Evolutionary conservation across 2,329 filamentous ascomycete species (phyloP).

Genomic region (Shiraia sp.): DNA sequence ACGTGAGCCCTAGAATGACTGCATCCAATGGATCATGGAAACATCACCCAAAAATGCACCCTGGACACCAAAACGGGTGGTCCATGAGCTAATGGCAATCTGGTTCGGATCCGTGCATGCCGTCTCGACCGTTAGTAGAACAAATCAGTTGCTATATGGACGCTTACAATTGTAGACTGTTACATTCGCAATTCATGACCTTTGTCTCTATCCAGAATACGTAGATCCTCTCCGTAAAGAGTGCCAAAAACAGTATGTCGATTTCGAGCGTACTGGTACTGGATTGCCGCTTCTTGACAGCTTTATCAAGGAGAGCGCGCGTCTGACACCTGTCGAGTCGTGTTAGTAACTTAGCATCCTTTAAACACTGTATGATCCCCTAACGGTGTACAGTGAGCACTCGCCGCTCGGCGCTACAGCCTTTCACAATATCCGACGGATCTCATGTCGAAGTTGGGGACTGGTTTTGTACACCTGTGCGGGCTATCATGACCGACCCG

Average conservation of each 20-base stretch:
- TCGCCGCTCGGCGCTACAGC: conserved; percentile 15
- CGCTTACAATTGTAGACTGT: conserved; percentile 5
- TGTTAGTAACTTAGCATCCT: conserved; percentile 4
- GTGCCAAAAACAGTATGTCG: conserved; percentile 12
- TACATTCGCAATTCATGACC: conserved; percentile 20
- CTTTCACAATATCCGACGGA: conserved; percentile 19
- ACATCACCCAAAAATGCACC: conserved; percentile 26
- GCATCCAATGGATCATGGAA: conserved; percentile 43
- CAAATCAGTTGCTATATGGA: neutral
- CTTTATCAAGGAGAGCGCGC: conserved; percentile 24
- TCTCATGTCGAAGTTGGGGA: conserved; percentile 16
- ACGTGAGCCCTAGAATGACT: conserved; percentile 17
- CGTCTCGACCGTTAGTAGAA: conserved; percentile 23
- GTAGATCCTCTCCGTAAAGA: conserved; percentile 18
- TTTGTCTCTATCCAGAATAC: conserved; percentile 22
- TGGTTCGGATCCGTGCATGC: conserved; percentile 43
- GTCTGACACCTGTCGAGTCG: conserved; percentile 21
- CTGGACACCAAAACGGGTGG: conserved; percentile 30
- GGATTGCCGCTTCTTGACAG: conserved; percentile 26
- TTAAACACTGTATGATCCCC: no score
- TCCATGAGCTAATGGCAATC: conserved; percentile 39
- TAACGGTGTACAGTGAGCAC: conserved; percentile 13
- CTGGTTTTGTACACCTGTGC: conserved; percentile 22
- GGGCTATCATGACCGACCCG: conserved; percentile 17
- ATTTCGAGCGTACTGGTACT: conserved; percentile 11